A percentile compares a stretch with the other conserved stretches of the same genome.
These are phyloP conservation scores for Scutellaria barbata DNA, from an alignment of 257 asterid genomes.

Conservation along the genomic window DNA sequence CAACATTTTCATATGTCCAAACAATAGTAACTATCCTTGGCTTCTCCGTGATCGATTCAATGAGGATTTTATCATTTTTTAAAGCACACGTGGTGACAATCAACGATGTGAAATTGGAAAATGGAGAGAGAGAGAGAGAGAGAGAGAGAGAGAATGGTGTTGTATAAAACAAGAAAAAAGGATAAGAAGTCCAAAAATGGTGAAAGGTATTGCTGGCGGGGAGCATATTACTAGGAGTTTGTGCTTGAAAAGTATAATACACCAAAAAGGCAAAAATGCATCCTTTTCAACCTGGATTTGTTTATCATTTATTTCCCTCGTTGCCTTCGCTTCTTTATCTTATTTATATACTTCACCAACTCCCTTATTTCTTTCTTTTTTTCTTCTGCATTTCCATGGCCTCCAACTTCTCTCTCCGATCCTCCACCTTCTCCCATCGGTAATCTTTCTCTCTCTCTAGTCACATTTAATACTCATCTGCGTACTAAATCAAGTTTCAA, in stretches of 20 bases:
- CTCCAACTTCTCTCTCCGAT: constrained; percentile 46
- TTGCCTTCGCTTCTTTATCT: constrained; percentile 51
- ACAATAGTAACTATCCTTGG: background rate
- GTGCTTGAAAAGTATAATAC: too few relatives aligned
- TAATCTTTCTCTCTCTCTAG: constrained; percentile 33
- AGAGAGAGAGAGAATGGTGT: too few relatives aligned
- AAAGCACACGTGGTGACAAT: too few relatives aligned
- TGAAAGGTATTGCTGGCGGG: constrained; percentile 43
- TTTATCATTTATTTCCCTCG: constrained; percentile 46
- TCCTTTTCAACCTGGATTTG: constrained; percentile 1
- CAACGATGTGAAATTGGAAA: too few relatives aligned
- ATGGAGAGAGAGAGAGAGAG: too few relatives aligned
- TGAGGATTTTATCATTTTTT: too few relatives aligned
- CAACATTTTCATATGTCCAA: background rate
- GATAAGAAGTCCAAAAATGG: constrained; percentile 16
- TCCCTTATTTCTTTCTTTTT: constrained; percentile 29
- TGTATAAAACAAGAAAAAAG: constrained; percentile 22
- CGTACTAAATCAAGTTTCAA: background rate
- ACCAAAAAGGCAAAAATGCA: background rate
- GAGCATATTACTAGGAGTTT: constrained; percentile 48
- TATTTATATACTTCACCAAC: constrained; percentile 36
- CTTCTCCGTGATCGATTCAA: too few relatives aligned
- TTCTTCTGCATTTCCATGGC: constrained; percentile 55
- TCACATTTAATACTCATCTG: background rate
- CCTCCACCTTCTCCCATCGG: constrained; percentile 47